Evolutionary conservation across 1,284 basidiomycete species (phyloP), one percentile per base, ranked within the genome.

Genomic region (Schizophyllum commune): DNA sequence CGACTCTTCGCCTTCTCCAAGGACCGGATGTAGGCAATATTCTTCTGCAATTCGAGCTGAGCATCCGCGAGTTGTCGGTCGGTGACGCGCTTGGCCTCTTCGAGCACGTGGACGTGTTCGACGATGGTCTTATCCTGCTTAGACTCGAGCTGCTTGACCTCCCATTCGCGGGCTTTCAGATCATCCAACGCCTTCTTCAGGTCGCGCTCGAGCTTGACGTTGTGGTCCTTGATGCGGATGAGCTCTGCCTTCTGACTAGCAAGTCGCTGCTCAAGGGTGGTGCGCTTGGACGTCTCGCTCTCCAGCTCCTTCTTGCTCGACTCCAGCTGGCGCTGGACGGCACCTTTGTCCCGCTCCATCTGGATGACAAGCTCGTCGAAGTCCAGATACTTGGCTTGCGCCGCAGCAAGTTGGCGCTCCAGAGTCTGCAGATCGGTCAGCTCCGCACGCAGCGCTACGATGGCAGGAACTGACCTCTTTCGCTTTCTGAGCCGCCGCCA

Each of bases 101-200:
- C 96, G 5, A 98, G 82, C 17, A 99, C 97, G 68, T 99, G 92
- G 20, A 99, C 95, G 70, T 99, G 97, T 74, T 99, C 96, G 57
- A 99, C 95, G 62, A 98, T 97, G 13, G 94, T 98, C 80, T 96
- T 98, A 79, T 98, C 94, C 73, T 96, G 92, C 70, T 87, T 85
- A 6, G 89, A 89, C 62, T 93, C 89, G 15, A 96, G 76, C 62
- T 94, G 89, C 63, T 88, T 90, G 64, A 94, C 83, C 63, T 96
- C 92, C 82, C 88, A 91, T 69, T 98, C 92, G 47, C 89, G 85
- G 55, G 81, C 81, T 69, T 92, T 92, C 60, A 96, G 77, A 64
- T 96, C 92, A 5, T 84, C 81, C 8, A 92, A 78, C 7, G 89
- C 85, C 66, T 91, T 89, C 66, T 89, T 89, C 55, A 96, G 79